Base-by-base conservation (phyloP, 2,329 filamentous ascomycete genomes). In the Calonectria honghensis region DNA sequence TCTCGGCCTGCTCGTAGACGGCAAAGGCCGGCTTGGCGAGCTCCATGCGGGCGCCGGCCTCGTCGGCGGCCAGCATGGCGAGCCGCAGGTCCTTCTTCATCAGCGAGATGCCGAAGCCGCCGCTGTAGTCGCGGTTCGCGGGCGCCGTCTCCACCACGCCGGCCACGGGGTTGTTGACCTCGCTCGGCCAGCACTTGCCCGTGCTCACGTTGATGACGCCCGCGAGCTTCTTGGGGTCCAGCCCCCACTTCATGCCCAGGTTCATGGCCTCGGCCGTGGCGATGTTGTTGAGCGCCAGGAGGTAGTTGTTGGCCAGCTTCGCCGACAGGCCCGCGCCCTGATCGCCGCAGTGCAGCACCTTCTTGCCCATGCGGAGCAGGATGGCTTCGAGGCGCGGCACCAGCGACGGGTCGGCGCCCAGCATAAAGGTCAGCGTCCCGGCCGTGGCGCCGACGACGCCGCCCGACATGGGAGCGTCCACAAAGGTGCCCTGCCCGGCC, bases 271-370 rank as follows among this genome's bases (percentile, higher is more conserved):
- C 92, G 6, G 91, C 91, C 3, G 91, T 92, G 6, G 90, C 91
- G 73, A 93, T 96, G 85, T 99, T 99, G 88, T 96, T 97, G 79
- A 98, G 92, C 5, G 96, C 96, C 4, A 99, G 89, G 35, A 98
- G 91, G 84, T 99, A 99, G 86, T 99, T 99, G 87, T 99, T 99
- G 68, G 96, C 96, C 39, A 99, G 90, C 87, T 99, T 99, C 50
- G 94, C 97, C 14, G 95, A 94, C 1, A 99, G 90, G 0, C 97
- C 97, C 3, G 95, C 91, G 14, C 96, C 96, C 78, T 97, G 96
- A 0, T 89, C 89, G 5, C 97, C 97, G 80, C 98, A 94, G 84
- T 98, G 96, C 75, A 98, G 89, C 6, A 98, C 94, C 74, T 93
- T 94, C 82, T 93, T 93, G 69, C 97, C 97, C 96, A 99, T 98